Conservation (phyloP, 2,329 filamentous ascomycete genomes). For the Phaeosphaeriaceae sp. region DNA sequence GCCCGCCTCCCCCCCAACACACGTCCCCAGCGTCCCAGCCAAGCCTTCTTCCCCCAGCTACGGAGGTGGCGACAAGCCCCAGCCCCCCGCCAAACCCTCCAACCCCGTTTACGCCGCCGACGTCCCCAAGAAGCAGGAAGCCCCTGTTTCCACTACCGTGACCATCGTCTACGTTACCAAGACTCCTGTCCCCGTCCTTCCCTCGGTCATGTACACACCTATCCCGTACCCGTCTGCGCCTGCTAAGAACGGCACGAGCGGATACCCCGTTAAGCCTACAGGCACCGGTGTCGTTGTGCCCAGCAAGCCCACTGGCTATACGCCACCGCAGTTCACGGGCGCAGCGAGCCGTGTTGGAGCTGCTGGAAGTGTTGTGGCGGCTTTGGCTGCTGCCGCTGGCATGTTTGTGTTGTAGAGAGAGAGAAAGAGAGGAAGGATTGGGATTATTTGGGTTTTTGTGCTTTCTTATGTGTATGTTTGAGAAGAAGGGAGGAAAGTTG, state of each 20-base stretch:
- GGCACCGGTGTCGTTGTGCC: neutral
- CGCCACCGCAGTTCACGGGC: constrained; percentile 7
- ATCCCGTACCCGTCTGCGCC: constrained; percentile 4
- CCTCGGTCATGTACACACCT: constrained; percentile 2
- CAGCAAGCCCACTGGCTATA: neutral
- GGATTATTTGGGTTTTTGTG: no score
- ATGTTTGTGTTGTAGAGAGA: constrained; percentile 5
- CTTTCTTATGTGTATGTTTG: no score
- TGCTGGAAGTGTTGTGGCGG: neutral
- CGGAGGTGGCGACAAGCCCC: neutral
- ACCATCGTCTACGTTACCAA: constrained; percentile 7
- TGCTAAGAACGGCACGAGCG: neutral
- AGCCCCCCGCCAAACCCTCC: neutral
- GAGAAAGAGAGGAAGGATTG: no score
- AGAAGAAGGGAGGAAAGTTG: no score
- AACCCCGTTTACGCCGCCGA: neutral
- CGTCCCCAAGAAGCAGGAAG: constrained; percentile 8
- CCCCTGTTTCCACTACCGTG: constrained; percentile 1
- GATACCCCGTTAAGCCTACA: constrained; percentile 3
- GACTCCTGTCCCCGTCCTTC: constrained; percentile 4
- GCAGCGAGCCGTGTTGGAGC: constrained; percentile 1
- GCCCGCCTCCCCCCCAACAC: constrained; percentile 2
- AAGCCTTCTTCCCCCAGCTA: constrained; percentile 1
- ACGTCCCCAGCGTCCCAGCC: neutral
- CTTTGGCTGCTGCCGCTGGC: constrained; percentile 2